Percentiles rank a stretch among this genome's conserved stretches.
These are phyloP conservation scores for Monilinia fructicola DNA, from an alignment of 2,329 filamentous ascomycete species.

Conservation along the genomic window DNA sequence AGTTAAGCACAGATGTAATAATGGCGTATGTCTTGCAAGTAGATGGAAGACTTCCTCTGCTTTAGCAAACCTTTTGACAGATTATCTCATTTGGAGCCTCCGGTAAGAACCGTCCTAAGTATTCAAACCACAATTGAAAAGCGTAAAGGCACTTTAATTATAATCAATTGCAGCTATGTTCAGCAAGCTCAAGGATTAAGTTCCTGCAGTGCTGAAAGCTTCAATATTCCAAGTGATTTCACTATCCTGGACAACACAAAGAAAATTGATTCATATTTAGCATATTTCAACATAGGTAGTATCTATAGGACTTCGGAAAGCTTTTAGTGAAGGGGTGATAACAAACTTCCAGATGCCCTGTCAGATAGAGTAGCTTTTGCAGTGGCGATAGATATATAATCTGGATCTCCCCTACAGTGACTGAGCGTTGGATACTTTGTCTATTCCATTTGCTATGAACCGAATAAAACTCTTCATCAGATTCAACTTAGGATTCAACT, in stretches of 20 bases:
- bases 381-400: neutral
- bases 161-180: no score
- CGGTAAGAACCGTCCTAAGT: no score
- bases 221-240: neutral
- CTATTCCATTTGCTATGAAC: neutral
- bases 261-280: neutral
- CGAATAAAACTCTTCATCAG: neutral
- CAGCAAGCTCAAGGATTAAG: no score
- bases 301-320: neutral
- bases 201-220: no score
- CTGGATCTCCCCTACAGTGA: neutral
- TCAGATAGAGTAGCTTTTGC: neutral
- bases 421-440: neutral
- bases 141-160: no score
- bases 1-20: no score
- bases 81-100: no score
- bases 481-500: neutral
- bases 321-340: neutral
- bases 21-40: no score
- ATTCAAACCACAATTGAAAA: no score
- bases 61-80: no score
- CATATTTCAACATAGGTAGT: neutral
- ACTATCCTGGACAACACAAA: neutral
- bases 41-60: no score
- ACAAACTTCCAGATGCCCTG: neutral